Conservation (phyloP, 2,329 filamentous ascomycete species). For the Hysterium pulicare region DNA sequence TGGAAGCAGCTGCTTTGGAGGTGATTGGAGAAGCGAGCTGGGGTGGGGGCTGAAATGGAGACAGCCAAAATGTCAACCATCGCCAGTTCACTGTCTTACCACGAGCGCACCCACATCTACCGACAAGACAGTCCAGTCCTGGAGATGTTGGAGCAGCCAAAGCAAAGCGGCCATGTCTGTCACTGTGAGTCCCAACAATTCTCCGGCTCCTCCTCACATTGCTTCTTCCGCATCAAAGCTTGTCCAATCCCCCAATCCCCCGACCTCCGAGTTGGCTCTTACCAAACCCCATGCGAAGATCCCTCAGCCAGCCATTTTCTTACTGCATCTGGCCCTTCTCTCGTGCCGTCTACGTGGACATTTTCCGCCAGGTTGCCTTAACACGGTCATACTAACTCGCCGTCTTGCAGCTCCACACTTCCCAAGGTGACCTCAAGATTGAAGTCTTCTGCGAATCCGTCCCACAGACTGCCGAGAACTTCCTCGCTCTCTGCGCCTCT, state of each 20-base stretch:
- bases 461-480: conserved; percentile 90
- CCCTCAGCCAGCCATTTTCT: neutral
- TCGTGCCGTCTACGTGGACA: no score
- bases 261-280: neutral
- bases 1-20: no score
- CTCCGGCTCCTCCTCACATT: neutral
- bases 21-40: neutral
- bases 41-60: no score
- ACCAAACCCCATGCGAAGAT: neutral
- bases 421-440: conserved; percentile 84
- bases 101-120: no score
- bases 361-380: conserved; percentile 4
- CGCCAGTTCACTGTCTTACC: no score
- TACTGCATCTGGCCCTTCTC: neutral
- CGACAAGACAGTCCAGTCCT: no score
- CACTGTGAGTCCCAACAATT: conserved; percentile 33
- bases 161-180: conserved; percentile 49
- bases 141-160: no score
- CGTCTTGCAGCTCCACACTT: conserved; percentile 66
- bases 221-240: no score
- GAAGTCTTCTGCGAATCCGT: conserved; percentile 95
- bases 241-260: conserved; percentile 2
- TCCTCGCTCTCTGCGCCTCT: conserved; percentile 80
- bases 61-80: no score
- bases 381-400: neutral